Base-by-base conservation (phyloP, 1,284 basidiomycete species). In the Neotropicomus parvogracilis region DNA sequence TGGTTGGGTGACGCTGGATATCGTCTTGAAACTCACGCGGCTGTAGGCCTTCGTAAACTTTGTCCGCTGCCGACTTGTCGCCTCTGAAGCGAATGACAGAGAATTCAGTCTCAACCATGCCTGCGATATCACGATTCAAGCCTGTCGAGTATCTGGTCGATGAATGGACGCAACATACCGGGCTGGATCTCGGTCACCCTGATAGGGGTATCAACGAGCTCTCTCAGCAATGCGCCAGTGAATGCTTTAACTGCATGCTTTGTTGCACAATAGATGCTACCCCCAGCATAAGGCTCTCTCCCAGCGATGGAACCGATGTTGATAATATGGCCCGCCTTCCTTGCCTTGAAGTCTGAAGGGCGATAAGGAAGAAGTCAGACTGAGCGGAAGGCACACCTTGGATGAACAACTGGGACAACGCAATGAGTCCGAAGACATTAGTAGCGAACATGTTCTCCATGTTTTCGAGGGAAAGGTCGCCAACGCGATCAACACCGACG, bases 271-370 rank as follows among this genome's bases (percentile, higher is more conserved):
- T 88, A 88, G 53, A 88, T 83, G 57, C 80, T 77, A 17, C 94
- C 95, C 19, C 92, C 93, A 12, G 83, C 83, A 63, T 99, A 99
- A 0, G 95, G 70, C 64, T 99, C 95, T 14, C 85, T 75, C 34
- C 95, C 93, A 36, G 91, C 94, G 50, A 99, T 83, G 12, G 91
- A 95, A 6, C 97, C 95, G 50, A 99, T 75, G 70, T 97, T 95
- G 72, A 99, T 97, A 57, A 99, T 76, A 70, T 97, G 95, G 0
- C 97, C 97, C 0, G 83, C 71, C 57, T 89, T 82, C 60, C 83
- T 86, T 53, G 78, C 79, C 72, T 94, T 98, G 80, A 99, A 97
- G 55, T 92, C 92, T 86, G 59, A 38, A 42, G 31, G 40, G 34
- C 21, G 19, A 37, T 48, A 29, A 49, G 31, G 19, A 34, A 19